Percentiles rank a stretch among this genome's conserved stretches.
These are phyloP conservation scores for Euclidium syriacum DNA, from an alignment of 345 rosid genomes.

Conservation along the genomic window DNA sequence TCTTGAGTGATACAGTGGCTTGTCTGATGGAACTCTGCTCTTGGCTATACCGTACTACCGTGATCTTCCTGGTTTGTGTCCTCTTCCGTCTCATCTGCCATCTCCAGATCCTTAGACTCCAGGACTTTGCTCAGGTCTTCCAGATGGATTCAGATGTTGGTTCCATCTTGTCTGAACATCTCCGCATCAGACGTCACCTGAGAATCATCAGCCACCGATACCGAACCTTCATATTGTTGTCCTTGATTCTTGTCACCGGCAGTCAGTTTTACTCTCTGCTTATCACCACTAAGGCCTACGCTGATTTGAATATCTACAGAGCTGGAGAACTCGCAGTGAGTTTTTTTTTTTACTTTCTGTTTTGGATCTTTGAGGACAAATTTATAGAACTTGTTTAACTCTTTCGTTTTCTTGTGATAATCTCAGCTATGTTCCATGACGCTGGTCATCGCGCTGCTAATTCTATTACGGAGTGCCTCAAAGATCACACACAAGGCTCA, in stretches of 20 bases:
- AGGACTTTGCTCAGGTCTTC: conserved; percentile 75
- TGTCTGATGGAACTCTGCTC: conserved; percentile 79
- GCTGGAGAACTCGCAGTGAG: conserved; percentile 92
- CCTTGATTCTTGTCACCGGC: conserved; percentile 66
- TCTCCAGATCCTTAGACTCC: conserved; percentile 88
- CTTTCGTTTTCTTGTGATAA: neutral
- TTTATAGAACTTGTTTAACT: neutral
- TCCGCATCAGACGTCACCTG: conserved; percentile 75
- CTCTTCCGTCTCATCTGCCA: conserved; percentile 84
- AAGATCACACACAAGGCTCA: conserved; percentile 97
- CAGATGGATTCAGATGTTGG: conserved; percentile 70
- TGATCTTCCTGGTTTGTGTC: conserved; percentile 78
- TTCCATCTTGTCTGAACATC: conserved; percentile 70
- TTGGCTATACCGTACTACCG: conserved; percentile 82
- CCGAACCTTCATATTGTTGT: conserved; percentile 56
- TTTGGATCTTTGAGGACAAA: neutral
- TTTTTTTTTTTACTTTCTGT: neutral
- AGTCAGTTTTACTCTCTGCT: conserved; percentile 87
- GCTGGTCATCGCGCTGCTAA: conserved; percentile 53
- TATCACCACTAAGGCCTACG: conserved; percentile 52
- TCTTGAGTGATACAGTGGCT: conserved; percentile 70
- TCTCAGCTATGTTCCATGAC: conserved; percentile 78
- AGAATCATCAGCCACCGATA: conserved; percentile 88
- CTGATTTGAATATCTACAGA: conserved; percentile 49
- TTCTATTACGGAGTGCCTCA: conserved; percentile 74